Percentiles rank a stretch among this genome's conserved stretches.
phyloP scores from a whole-genome alignment of 129 eudicot species.

The Artemisia annua region DNA sequence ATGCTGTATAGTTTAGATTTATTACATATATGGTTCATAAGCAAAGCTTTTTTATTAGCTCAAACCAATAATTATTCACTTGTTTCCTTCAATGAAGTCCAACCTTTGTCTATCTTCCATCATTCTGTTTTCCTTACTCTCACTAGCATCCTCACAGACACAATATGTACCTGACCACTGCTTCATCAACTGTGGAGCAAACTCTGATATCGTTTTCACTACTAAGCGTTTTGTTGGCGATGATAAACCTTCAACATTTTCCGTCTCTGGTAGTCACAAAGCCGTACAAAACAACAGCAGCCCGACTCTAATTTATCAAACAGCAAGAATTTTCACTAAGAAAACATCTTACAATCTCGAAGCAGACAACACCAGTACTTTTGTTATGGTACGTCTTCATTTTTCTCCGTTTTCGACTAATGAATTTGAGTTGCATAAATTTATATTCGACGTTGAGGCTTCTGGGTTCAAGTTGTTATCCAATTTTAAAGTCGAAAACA shows the following conservation, averaged over 20 bases:
- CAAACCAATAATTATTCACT: too few relatives aligned
- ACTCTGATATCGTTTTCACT: constrained; percentile 36
- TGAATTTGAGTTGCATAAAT: constrained; percentile 10
- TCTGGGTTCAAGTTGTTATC: too few relatives aligned
- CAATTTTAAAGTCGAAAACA: too few relatives aligned
- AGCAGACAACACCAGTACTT: constrained; percentile 35
- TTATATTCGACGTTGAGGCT: too few relatives aligned
- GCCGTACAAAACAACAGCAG: constrained; percentile 19
- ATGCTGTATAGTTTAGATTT: too few relatives aligned
- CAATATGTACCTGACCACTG: constrained; percentile 32
- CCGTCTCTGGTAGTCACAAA: constrained; percentile 29
- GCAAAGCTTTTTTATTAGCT: too few relatives aligned
- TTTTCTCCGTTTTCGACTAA: constrained; percentile 44
- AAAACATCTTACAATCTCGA: constrained; percentile 38
- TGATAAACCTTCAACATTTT: constrained; percentile 16
- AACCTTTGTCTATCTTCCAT: constrained; percentile 16
- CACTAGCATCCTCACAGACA: constrained; percentile 18
- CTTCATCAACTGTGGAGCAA: constrained; percentile 84
- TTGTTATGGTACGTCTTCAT: constrained; percentile 64
- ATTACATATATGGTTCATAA: too few relatives aligned
- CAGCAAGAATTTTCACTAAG: constrained; percentile 51
- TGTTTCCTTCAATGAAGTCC: background rate
- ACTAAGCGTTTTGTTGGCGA: constrained; percentile 54
- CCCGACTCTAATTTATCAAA: constrained; percentile 29
- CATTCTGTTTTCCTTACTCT: constrained; percentile 21